phyloP scores from a whole-genome alignment of 805 yeast species.

The Candida germanica region DNA sequence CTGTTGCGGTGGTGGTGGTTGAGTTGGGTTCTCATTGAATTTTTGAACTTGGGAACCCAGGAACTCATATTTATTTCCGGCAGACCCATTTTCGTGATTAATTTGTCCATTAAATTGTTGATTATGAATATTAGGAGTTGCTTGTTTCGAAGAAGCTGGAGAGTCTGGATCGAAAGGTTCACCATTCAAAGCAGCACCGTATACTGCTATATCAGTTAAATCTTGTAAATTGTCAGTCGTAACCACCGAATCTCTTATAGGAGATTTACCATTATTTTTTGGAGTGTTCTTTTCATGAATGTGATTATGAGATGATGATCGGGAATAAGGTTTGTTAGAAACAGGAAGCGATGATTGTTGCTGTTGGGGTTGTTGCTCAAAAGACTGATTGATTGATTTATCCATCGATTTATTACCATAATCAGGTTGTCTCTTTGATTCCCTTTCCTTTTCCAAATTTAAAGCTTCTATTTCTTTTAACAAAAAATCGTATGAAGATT shows the following conservation, averaged over 20 bases:
- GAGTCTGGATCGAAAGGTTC: constrained; percentile 16
- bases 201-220: constrained; percentile 34
- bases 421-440: not conserved
- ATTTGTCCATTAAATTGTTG: not conserved
- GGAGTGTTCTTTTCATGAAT: constrained; percentile 3
- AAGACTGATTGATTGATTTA: not conserved
- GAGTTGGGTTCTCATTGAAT: constrained; percentile 1
- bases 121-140: constrained; percentile 3
- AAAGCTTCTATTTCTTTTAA: constrained; percentile 8
- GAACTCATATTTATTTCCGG: constrained; percentile 17
- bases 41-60: constrained; percentile 9
- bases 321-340: not conserved
- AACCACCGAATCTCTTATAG: constrained; percentile 17
- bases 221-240: constrained; percentile 30
- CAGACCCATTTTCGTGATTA: constrained; percentile 17
- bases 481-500: constrained; percentile 8
- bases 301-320: constrained; percentile 8
- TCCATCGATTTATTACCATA: not conserved
- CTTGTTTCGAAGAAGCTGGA: constrained; percentile 1
- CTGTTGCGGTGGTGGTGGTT: not conserved
- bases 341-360: constrained; percentile 7
- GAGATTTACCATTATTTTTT: constrained; percentile 1
- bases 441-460: constrained; percentile 4
- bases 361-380: not conserved
- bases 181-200: constrained; percentile 34